phyloP scores from a whole-genome alignment of 2,329 filamentous ascomycete genomes.

The Ophiocordyceps camponoti-rufipedis region DNA sequence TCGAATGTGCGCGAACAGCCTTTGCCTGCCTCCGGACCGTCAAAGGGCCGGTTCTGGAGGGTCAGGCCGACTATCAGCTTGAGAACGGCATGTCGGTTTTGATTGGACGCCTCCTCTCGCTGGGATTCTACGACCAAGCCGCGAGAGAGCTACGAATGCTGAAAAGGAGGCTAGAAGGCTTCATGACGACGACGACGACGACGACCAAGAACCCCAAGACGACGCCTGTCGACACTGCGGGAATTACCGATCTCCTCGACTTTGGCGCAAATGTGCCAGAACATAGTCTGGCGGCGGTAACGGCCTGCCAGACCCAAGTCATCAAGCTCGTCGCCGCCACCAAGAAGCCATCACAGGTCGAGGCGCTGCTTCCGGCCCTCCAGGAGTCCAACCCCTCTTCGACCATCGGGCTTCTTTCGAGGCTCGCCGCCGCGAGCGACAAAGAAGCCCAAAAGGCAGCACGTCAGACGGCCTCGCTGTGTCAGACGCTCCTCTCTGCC shows the following conservation, averaged over 20 bases:
- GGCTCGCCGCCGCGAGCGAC: slow-evolving; percentile 21
- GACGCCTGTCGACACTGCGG: slow-evolving; percentile 10
- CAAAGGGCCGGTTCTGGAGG: slow-evolving; percentile 32
- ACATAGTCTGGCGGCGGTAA: slow-evolving; percentile 33
- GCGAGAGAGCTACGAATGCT: slow-evolving; percentile 48
- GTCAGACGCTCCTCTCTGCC: slow-evolving; percentile 45
- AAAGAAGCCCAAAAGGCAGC: slow-evolving; percentile 37
- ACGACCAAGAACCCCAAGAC: slow-evolving; percentile 14
- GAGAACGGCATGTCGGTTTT: slow-evolving; percentile 58
- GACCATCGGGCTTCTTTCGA: slow-evolving; percentile 36
- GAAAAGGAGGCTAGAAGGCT: slow-evolving; percentile 40
- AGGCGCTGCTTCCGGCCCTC: slow-evolving; percentile 37
- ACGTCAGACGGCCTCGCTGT: slow-evolving; percentile 47
- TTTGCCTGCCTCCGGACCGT: slow-evolving; percentile 45
- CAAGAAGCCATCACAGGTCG: slow-evolving; percentile 40
- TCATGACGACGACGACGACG: slow-evolving; percentile 5
- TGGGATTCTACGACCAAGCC: slow-evolving; percentile 50
- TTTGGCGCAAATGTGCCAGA: slow-evolving; percentile 30
- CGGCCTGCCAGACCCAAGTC: slow-evolving; percentile 45
- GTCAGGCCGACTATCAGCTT: slow-evolving; percentile 45
- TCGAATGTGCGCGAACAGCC: slow-evolving; percentile 51
- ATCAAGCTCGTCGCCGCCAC: slow-evolving; percentile 43
- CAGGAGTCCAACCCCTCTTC: slow-evolving; percentile 33
- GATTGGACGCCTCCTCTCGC: slow-evolving; percentile 42
- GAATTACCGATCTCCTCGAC: slow-evolving; percentile 40